Percentiles rank a stretch among this genome's conserved stretches.
phyloP scores from a whole-genome alignment of 345 rosid species.

The Pistacia vera region DNA sequence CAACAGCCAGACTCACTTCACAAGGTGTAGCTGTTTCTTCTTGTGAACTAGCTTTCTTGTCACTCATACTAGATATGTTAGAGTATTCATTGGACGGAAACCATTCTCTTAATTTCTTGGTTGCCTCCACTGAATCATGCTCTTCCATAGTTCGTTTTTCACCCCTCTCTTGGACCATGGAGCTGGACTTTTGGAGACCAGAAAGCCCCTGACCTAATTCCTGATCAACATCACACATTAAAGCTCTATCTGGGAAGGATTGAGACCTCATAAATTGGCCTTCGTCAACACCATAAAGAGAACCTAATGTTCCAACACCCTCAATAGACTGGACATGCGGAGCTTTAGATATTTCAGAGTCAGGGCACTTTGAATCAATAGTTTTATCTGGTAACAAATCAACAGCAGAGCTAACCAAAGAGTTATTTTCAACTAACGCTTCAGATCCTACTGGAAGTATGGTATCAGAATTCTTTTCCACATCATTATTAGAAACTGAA shows the following conservation, averaged over 20 bases:
- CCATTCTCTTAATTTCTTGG: constrained; percentile 77
- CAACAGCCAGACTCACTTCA: constrained; percentile 27
- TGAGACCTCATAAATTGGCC: constrained; percentile 56
- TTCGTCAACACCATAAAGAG: constrained; percentile 36
- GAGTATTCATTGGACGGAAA: constrained; percentile 42
- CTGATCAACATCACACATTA: constrained; percentile 39
- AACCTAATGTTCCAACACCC: constrained; percentile 38
- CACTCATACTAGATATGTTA: constrained; percentile 32
- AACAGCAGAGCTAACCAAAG: constrained; percentile 38
- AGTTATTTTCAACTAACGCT: constrained; percentile 32
- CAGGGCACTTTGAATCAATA: constrained; percentile 29
- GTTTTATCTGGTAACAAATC: constrained; percentile 27
- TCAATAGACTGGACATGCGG: constrained; percentile 31
- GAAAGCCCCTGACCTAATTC: constrained; percentile 42
- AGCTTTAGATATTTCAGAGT: constrained; percentile 40
- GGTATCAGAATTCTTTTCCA: constrained; percentile 39
- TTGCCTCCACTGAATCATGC: constrained; percentile 47
- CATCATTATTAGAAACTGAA: constrained; percentile 37
- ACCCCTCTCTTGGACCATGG: constrained; percentile 62
- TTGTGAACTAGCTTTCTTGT: constrained; percentile 26
- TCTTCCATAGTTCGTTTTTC: constrained; percentile 64
- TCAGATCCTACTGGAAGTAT: constrained; percentile 38
- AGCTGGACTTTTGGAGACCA: constrained; percentile 47
- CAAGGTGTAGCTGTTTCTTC: constrained; percentile 35
- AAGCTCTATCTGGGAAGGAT: constrained; percentile 59